Evolutionary conservation across 2,329 filamentous ascomycete species (phyloP).

Genomic region (Leptographium procerum): DNA sequence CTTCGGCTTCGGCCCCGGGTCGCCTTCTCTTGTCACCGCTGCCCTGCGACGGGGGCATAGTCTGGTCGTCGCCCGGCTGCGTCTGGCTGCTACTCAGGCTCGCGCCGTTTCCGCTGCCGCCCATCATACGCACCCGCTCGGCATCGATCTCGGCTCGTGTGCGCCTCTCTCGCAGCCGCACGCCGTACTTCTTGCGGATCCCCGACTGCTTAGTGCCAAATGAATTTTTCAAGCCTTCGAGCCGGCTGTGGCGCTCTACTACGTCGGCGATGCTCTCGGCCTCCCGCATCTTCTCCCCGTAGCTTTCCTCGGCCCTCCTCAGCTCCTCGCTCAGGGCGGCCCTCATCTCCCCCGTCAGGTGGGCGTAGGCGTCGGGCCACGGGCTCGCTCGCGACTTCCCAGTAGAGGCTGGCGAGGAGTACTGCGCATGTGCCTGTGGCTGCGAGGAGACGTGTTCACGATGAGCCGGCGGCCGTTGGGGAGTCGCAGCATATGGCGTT

Average conservation of each 20-base stretch:
- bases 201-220: slow-evolving; percentile 44
- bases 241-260: slow-evolving; percentile 16
- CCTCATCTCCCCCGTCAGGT: slow-evolving; percentile 24
- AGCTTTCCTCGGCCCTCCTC: slow-evolving; percentile 24
- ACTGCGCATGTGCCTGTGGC: neutral
- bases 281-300: slow-evolving; percentile 29
- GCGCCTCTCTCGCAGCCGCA: slow-evolving; percentile 38
- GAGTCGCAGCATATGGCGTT: too few species aligned
- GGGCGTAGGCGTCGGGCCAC: slow-evolving; percentile 30
- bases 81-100: neutral
- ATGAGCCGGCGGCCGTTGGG: neutral
- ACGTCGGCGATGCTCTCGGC: slow-evolving; percentile 27
- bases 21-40: neutral
- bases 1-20: too few species aligned
- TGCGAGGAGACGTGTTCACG: neutral
- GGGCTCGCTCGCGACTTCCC: neutral
- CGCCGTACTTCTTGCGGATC: slow-evolving; percentile 48
- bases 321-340: slow-evolving; percentile 26
- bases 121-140: slow-evolving; percentile 28
- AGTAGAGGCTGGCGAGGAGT: slow-evolving; percentile 1
- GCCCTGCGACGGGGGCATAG: neutral
- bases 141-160: slow-evolving; percentile 33
- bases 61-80: neutral
- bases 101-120: slow-evolving; percentile 13
- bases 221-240: slow-evolving; percentile 37